Percentiles rank a stretch among this genome's conserved stretches.
Evolutionary conservation across 495 filamentous ascomycete species (phyloP).

Genomic region (Aspergillus nanangensis): DNA sequence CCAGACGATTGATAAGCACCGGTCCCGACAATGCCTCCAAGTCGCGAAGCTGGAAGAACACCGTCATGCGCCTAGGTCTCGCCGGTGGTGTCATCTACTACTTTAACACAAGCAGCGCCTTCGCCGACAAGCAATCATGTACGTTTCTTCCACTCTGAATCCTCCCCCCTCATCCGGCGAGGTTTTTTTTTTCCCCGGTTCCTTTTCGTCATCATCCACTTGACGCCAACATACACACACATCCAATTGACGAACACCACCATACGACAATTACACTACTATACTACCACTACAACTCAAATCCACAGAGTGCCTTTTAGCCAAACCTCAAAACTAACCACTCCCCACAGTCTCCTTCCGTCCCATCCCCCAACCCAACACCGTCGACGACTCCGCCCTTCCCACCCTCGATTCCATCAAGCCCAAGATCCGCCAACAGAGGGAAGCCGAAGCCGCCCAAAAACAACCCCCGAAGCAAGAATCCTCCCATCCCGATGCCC

Average conservation of each 20-base stretch:
- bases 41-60: constrained; percentile 77
- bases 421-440: constrained; percentile 36
- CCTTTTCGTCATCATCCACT: too few species aligned
- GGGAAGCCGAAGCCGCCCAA: constrained; percentile 16
- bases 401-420: constrained; percentile 44
- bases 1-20: constrained; percentile 68
- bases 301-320: too few species aligned
- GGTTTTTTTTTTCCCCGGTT: not conserved
- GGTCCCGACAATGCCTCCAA: constrained; percentile 54
- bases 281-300: too few species aligned
- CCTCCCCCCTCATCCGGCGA: not conserved
- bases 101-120: constrained; percentile 84
- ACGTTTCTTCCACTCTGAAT: constrained; percentile 28
- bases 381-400: constrained; percentile 23
- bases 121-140: constrained; percentile 81
- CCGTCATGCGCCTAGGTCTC: constrained; percentile 65
- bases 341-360: constrained; percentile 30
- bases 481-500: not conserved
- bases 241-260: too few species aligned
- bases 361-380: constrained; percentile 8
- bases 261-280: too few species aligned
- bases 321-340: not conserved
- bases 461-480: constrained; percentile 37
- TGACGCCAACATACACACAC: too few species aligned
- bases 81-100: constrained; percentile 81